Conservation (phyloP, 306 rosid species). For the Prunus kanzakura region DNA sequence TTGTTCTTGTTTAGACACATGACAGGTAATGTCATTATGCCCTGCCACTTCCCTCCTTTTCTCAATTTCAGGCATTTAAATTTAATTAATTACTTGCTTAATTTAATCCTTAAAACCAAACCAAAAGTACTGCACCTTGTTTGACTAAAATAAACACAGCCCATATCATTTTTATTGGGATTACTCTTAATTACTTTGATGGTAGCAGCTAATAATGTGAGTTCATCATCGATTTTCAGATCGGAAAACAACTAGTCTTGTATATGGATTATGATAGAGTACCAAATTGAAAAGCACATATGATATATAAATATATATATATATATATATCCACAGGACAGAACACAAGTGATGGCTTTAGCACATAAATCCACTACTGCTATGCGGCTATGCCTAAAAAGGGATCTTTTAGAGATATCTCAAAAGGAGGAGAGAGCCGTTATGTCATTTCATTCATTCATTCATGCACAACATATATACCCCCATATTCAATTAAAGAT, state of each 20-base stretch:
- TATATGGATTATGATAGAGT: constrained; percentile 2
- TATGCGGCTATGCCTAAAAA: constrained; percentile 17
- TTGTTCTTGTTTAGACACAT: constrained; percentile 5
- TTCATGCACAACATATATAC: neutral
- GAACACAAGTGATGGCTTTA: neutral
- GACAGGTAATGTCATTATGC: constrained; percentile 79
- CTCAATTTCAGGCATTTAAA: constrained; percentile 23
- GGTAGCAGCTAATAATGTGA: neutral
- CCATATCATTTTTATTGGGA: neutral
- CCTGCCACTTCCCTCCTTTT: constrained; percentile 56
- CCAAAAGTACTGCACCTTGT: neutral
- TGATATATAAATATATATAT: too few species aligned
- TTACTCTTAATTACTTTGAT: neutral
- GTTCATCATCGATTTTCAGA: neutral
- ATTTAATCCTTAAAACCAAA: neutral
- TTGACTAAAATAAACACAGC: neutral
- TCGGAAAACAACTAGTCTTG: neutral
- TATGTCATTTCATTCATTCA: constrained; percentile 28
- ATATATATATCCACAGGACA: too few species aligned
- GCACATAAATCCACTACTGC: constrained; percentile 6
- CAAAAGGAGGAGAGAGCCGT: constrained; percentile 54
- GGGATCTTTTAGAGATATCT: constrained; percentile 56
- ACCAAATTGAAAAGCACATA: constrained; percentile 3
- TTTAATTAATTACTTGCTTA: neutral
- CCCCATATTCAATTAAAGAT: neutral